Evolutionary conservation across 768 basidiomycete genomes (phyloP).

Genomic region (Phlebiopsis gigantea): DNA sequence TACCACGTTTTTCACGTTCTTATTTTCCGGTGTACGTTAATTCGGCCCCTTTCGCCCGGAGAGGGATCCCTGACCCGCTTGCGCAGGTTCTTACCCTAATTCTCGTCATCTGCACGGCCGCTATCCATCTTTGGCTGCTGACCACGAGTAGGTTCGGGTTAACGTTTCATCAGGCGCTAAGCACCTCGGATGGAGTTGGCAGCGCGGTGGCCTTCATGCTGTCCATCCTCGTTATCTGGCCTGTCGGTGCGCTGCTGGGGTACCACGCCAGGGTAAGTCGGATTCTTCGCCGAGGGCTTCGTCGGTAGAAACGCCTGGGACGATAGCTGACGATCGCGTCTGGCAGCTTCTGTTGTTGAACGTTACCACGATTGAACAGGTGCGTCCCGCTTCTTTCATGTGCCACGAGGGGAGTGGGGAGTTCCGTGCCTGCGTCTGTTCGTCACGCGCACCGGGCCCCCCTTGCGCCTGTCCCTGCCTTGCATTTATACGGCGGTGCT

Average conservation of each 20-base stretch:
- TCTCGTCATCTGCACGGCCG: constrained; percentile 78
- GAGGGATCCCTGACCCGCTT: not conserved
- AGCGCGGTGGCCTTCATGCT: constrained; percentile 79
- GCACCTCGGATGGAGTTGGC: constrained; percentile 48
- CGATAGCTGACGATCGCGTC: constrained; percentile 1
- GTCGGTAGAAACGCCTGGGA: not conserved
- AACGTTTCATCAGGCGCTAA: constrained; percentile 42
- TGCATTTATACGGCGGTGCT: too few species aligned
- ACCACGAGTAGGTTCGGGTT: constrained; percentile 42
- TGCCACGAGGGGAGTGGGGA: not conserved
- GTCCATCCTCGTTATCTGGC: constrained; percentile 73
- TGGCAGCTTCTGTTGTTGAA: constrained; percentile 74
- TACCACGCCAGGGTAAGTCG: constrained; percentile 83
- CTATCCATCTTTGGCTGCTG: constrained; percentile 71
- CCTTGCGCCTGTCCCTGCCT: not conserved
- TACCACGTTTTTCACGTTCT: constrained; percentile 82
- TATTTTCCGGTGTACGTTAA: constrained; percentile 68
- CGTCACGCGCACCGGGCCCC: not conserved
- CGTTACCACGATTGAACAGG: constrained; percentile 95
- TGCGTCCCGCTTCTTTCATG: constrained; percentile 21
- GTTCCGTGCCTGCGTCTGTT: not conserved
- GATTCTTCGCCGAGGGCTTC: not conserved
- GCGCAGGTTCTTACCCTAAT: constrained; percentile 64
- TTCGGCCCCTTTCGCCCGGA: constrained; percentile 1
- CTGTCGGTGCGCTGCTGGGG: constrained; percentile 67